A percentile compares a stretch with the other conserved stretches of the same genome.
Conservation (phyloP, 345 rosid genomes). For the Linum tenue region DNA sequence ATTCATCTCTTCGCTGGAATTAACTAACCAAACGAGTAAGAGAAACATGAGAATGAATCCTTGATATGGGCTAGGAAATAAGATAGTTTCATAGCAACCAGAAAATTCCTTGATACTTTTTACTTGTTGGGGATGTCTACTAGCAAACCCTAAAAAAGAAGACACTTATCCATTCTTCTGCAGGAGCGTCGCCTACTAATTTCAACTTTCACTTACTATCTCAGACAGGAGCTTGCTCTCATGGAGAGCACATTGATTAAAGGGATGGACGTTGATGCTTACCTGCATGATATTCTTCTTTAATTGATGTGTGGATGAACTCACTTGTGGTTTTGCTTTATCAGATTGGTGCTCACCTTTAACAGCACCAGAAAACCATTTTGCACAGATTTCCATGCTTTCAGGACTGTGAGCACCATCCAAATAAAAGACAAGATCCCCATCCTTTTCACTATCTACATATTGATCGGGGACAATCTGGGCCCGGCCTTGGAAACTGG, state of each 20-base stretch:
- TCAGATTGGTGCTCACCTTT: slow-evolving; percentile 37
- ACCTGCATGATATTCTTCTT: slow-evolving; percentile 56
- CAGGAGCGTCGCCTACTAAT: background rate
- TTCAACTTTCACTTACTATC: slow-evolving; percentile 1
- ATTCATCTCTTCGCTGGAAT: too few relatives aligned
- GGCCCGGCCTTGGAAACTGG: slow-evolving; percentile 92
- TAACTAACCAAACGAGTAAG: too few relatives aligned
- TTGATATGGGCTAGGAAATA: too few relatives aligned
- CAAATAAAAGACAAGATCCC: slow-evolving; percentile 73
- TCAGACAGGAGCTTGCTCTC: background rate
- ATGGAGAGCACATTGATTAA: background rate
- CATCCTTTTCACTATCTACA: slow-evolving; percentile 33
- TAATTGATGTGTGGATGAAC: slow-evolving; percentile 24
- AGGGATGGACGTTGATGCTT: background rate
- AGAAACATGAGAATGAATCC: too few relatives aligned
- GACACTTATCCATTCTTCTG: too few relatives aligned
- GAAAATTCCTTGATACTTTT: too few relatives aligned
- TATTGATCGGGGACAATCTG: slow-evolving; percentile 63
- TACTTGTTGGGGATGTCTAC: too few relatives aligned
- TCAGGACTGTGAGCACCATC: slow-evolving; percentile 98
- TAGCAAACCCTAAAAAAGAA: too few relatives aligned
- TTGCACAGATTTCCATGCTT: slow-evolving; percentile 84
- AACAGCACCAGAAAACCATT: slow-evolving; percentile 71
- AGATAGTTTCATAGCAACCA: too few relatives aligned
- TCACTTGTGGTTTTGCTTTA: slow-evolving; percentile 25